Evolutionary conservation across 139 green algal species (phyloP), one percentile per base, ranked within the genome.

Genomic region (Chlamydomonas incerta): DNA sequence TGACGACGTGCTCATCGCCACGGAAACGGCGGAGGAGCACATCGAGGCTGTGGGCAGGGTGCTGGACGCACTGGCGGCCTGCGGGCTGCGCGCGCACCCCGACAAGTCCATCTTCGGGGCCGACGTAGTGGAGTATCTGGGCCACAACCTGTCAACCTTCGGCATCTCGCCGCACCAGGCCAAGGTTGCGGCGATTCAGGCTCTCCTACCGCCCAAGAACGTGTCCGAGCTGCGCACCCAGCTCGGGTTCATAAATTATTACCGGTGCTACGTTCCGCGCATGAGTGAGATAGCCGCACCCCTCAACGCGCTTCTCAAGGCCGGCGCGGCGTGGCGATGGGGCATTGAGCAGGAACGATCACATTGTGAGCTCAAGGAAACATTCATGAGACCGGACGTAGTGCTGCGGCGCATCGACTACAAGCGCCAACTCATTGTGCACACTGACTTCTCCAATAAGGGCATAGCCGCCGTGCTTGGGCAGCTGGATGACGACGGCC

Each of bases 401-500:
- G 57, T 46, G 21, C 57, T 91, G 33, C 21, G 67, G 5, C 66
- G 71, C 6, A 37, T 76, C 13, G 58, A 86, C 21, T 50, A 46
- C 8, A 26, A 41, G 28, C 34, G 34, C 2, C 72, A 67, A 0
- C 86, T 80, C 57, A 31, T 71, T 11, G 35, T 89, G 34, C 55
- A 85, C 57, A 81, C 67, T 17, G 88, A 91, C 35, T 88, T 69
- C 21, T 35, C 26, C 21, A 50, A 31, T 0, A 67, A 80, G 0
- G 82, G 86, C 35, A 82, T 91, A 20, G 82, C 72, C 11, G 90
- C 88, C 8, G 88, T 93, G 14, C 50, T 93, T 0, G 84, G 70
- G 10, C 90, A 93, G 72, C 21, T 66, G 3, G 80, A 82, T 29
- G 74, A 62, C 31, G 79, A 87, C 58, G 89, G 82, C 21, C 31